Conservation (phyloP, 306 rosid genomes). For the Rubus parviflorus region DNA sequence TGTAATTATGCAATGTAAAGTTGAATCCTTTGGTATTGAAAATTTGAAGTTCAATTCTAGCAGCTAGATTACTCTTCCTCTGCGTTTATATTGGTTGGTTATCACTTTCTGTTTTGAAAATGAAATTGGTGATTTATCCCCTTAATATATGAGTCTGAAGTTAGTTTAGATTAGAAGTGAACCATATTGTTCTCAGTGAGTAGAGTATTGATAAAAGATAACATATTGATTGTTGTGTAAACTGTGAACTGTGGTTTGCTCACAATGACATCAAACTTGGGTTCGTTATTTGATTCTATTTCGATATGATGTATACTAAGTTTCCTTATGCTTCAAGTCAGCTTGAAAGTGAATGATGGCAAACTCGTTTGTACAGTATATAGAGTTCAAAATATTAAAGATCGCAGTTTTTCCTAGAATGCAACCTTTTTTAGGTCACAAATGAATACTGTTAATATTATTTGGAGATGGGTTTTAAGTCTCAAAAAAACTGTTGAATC, state of each 20-base stretch:
- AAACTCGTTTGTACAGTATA: background rate
- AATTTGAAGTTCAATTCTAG: background rate
- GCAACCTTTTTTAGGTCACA: background rate
- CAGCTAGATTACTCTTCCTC: constrained; percentile 2
- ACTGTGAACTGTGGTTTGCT: background rate
- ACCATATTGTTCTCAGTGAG: background rate
- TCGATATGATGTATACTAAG: background rate
- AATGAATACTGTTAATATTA: background rate
- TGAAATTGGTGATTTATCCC: background rate
- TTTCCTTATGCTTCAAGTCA: background rate
- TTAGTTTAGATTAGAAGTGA: background rate
- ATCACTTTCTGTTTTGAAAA: background rate
- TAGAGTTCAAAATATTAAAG: background rate
- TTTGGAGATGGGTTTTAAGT: background rate
- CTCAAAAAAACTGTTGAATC: background rate
- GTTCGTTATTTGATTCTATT: background rate
- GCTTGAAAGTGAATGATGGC: background rate
- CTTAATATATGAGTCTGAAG: no score
- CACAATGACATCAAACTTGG: background rate
- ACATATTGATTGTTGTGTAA: background rate
- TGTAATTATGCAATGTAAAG: background rate
- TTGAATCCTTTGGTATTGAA: background rate
- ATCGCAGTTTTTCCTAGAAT: background rate
- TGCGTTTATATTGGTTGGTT: background rate
- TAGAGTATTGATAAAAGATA: background rate